Base-by-base conservation (phyloP, 2,329 filamentous ascomycete species). In the Aureobasidium sp. region DNA sequence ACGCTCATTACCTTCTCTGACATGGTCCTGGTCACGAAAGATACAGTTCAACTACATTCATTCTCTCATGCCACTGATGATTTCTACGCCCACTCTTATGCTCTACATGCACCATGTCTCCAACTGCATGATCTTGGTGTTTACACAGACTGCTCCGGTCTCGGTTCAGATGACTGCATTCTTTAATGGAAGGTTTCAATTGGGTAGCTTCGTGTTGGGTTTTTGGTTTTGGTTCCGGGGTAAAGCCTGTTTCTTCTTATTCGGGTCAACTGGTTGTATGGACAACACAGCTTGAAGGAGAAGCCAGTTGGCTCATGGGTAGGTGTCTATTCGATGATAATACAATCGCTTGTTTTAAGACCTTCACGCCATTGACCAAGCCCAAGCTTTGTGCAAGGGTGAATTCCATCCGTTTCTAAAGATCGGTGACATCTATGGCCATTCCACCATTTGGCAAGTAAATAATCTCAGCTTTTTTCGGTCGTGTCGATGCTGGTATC, bases 1-100 rank as follows among this genome's bases (percentile, higher is more conserved):
- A 9, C 4, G 9, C n/a, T 36, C 34, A 34, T 16, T 1, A 54
- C 37, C 7, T n/a, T 54, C 29, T 32, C 25, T 45, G 10, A 15
- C 39, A 29, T 41, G 37, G 6, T 34, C 53, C 21, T 42, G 6
- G 6, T 32, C 36, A 29, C 25, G 37, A n/a, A 48, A 39, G 16
- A 48, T 39, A 32, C 13, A 36, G 7, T 44, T 11, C 54, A 47
- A 48, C 42, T 34, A 39, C 41, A 37, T 48, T 48, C 32, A 5
- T 47, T 48, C 32, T 48, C 30, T 58, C 54, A 58, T 58, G 54
- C 42, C 54, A 42, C 54, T 58, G 27, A 58, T 48, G 54, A 58
- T 48, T 37, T 30, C 13, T 48, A 58, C 54, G 54, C 54, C 42
- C 54, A 6, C 21, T 52, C 45, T 13, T 15, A 48, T 48, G 54